Percentiles rank a stretch among this genome's conserved stretches.
These are phyloP conservation scores for Chenopodium suecicum DNA, from an alignment of 148 eudicot genomes.

Conservation along the genomic window DNA sequence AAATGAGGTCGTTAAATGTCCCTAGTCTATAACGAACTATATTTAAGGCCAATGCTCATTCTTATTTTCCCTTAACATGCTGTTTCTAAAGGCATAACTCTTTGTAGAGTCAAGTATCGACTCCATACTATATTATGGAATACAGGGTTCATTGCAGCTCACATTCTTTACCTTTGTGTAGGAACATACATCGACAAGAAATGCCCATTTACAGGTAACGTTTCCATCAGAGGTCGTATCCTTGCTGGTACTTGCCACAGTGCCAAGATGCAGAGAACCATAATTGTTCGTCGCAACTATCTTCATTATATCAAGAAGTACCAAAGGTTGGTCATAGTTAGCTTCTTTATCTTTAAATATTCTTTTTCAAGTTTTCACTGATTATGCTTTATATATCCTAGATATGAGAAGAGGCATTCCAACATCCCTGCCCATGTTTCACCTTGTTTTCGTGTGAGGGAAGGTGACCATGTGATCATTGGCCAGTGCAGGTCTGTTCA, in stretches of 20 bases:
- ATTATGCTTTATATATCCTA: slow-evolving; percentile 1
- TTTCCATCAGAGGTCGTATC: slow-evolving; percentile 78
- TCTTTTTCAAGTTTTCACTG: background rate
- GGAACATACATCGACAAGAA: slow-evolving; percentile 84
- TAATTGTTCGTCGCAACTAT: slow-evolving; percentile 71
- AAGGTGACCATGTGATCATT: slow-evolving; percentile 59
- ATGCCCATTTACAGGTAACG: slow-evolving; percentile 76
- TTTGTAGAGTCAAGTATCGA: background rate
- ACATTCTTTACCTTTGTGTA: background rate
- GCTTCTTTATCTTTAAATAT: background rate
- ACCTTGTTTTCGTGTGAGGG: slow-evolving; percentile 65
- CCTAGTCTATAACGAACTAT: background rate
- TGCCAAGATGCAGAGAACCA: slow-evolving; percentile 83
- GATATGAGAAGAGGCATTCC: slow-evolving; percentile 64
- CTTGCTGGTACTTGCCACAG: slow-evolving; percentile 83
- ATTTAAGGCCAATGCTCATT: background rate
- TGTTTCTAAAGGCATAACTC: background rate
- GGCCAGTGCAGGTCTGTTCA: slow-evolving; percentile 54
- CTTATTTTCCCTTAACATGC: background rate
- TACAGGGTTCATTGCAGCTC: background rate
- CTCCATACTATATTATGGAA: background rate
- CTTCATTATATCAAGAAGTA: slow-evolving; percentile 78
- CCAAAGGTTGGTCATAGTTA: slow-evolving; percentile 41
- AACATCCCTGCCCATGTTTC: slow-evolving; percentile 62
- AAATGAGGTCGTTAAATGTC: no score